Conservation (phyloP, 176 grass and related monocot species). For the Guadua angustifolia region DNA sequence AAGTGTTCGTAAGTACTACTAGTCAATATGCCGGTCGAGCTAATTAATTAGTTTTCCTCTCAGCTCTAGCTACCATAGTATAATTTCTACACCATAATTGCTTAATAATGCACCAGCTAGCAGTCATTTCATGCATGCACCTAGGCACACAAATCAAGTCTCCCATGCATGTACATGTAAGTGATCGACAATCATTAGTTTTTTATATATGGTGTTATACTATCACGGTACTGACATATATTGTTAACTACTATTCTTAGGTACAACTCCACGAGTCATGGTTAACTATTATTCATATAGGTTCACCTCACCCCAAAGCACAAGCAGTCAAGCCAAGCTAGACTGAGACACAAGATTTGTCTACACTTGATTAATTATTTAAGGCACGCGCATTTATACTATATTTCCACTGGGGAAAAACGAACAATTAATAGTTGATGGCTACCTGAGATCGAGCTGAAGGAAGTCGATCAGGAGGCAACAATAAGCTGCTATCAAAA, state of each 20-base stretch:
- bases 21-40: neutral
- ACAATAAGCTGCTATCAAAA: neutral
- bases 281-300: neutral
- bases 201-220: neutral
- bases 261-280: neutral
- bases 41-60: neutral
- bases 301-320: constrained; percentile 15
- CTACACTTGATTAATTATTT: constrained; percentile 20
- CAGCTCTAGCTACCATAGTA: neutral
- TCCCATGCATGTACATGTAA: neutral
- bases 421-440: neutral
- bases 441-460: neutral
- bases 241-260: neutral
- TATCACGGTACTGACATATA: neutral
- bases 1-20: neutral
- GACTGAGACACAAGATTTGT: neutral
- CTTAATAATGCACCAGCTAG: neutral
- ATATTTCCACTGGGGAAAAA: constrained; percentile 25
- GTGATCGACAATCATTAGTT: neutral
- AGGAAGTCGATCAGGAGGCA: neutral
- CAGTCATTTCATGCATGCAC: constrained; percentile 42
- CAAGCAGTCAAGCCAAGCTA: neutral
- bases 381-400: neutral
- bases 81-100: neutral
- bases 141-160: neutral